Base-by-base conservation (phyloP, 164 flowering plant genomes). In the Berberis vulgaris region DNA sequence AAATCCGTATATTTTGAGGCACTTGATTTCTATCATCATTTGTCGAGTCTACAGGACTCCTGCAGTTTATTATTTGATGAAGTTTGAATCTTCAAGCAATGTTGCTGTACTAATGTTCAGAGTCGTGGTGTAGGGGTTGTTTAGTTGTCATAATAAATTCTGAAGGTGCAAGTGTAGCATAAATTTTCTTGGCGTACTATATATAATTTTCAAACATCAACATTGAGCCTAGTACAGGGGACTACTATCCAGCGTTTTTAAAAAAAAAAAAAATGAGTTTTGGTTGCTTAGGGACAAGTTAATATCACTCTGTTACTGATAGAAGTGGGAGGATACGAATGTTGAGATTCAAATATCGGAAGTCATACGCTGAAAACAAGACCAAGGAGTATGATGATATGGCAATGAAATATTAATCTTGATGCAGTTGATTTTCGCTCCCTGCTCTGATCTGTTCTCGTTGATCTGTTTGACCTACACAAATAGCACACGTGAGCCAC, bases 251-350 rank as follows among this genome's bases (percentile, higher is more conserved):
- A 2, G 86, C 26, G 26, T 26, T 26, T 86, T 12, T 56, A n/a
- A n/a, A n/a, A n/a, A n/a, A n/a, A n/a, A n/a, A n/a, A n/a, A n/a
- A 88, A 94, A 91, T 72, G 99, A 94, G 76, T 94, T 94, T 79
- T 94, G 99, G 99, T 71, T 94, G 56, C 96, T 94, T 58, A 80
- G 85, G 70, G 90, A 89, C 69, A 94, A 94, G 75, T 70, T 86
- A 74, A 84, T 86, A 67, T 69, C 73, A n/a, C 57, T 94, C 43
- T 91, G 91, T 68, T 95, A 73, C 91, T 81, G 99, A 94, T 76
- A 78, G 99, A 71, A 84, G 87, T 63, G 88, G 96, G 57, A 82
- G 11, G 69, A 87, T 91, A 67, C 99, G 97, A 39, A 77, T 73
- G 84, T 71, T 94, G 80, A 84, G 84, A 69, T 94, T 94, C 69